Conservation (phyloP, 352 stramenopile species). For the Saprolegnia parasitica region DNA sequence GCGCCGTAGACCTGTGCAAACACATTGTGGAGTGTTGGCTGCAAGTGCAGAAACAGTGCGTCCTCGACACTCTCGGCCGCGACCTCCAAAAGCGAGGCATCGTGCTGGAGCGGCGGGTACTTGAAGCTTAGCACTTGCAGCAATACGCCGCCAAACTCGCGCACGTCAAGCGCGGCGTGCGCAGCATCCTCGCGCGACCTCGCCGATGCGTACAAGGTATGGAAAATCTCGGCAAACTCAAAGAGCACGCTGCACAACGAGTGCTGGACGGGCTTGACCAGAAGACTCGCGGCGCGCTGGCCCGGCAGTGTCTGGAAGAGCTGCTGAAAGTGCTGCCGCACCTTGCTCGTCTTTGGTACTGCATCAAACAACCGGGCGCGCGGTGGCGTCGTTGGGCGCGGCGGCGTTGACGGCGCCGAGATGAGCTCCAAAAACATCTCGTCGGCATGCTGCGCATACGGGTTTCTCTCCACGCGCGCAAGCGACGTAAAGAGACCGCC, state of each 20-base stretch:
- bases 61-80: conserved; percentile 16
- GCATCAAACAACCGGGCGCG: no score
- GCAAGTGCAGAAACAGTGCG: conserved; percentile 24
- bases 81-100: not conserved
- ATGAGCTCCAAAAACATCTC: conserved; percentile 9
- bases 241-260: conserved; percentile 16
- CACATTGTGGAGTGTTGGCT: conserved; percentile 20
- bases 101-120: conserved; percentile 13
- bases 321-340: not conserved
- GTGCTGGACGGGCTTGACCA: conserved; percentile 18
- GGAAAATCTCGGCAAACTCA: conserved; percentile 23
- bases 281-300: not conserved
- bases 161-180: conserved; percentile 9
- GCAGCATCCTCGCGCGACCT: not conserved
- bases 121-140: conserved; percentile 26
- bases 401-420: not conserved
- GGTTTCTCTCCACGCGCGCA: conserved; percentile 4
- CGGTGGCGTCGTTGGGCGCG: not conserved
- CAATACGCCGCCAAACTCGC: conserved; percentile 10
- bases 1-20: not conserved
- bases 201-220: conserved; percentile 1
- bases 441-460: conserved; percentile 11
- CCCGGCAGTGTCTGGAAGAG: conserved; percentile 19
- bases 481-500: conserved; percentile 17
- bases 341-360: not conserved